Evolutionary conservation across 2,329 filamentous ascomycete genomes (phyloP).

Genomic region (Ceratocystiopsis sp.): DNA sequence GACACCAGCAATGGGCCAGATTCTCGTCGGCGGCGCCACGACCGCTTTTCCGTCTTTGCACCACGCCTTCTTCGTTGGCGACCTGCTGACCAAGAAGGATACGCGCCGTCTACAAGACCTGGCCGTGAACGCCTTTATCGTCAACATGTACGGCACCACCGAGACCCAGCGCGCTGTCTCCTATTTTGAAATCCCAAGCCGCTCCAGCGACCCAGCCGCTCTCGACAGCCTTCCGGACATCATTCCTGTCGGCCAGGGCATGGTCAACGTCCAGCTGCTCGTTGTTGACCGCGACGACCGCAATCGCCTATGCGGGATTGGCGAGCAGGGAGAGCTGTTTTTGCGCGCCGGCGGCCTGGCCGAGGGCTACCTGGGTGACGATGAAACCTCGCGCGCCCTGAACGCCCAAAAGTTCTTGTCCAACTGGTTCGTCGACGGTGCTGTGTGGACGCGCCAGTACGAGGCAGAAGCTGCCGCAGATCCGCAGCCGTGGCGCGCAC

Average conservation of each 20-base stretch:
- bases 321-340: slow-evolving; percentile 72
- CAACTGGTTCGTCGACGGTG: slow-evolving; percentile 73
- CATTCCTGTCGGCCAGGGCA: slow-evolving; percentile 71
- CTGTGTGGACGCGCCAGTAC: slow-evolving; percentile 30
- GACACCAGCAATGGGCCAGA: slow-evolving; percentile 93
- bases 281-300: slow-evolving; percentile 56
- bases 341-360: slow-evolving; percentile 70
- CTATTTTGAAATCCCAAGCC: slow-evolving; percentile 62
- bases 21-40: slow-evolving; percentile 69
- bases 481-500: slow-evolving; percentile 56
- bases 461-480: too few species aligned
- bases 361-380: slow-evolving; percentile 37
- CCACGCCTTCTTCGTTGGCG: slow-evolving; percentile 79
- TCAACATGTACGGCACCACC: slow-evolving; percentile 81
- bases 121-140: slow-evolving; percentile 56
- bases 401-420: slow-evolving; percentile 48
- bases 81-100: slow-evolving; percentile 72
- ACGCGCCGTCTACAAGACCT: slow-evolving; percentile 60
- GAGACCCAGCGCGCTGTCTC: slow-evolving; percentile 70
- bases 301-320: slow-evolving; percentile 56
- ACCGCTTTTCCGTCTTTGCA: slow-evolving; percentile 63
- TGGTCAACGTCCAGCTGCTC: slow-evolving; percentile 76
- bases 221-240: slow-evolving; percentile 41
- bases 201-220: slow-evolving; percentile 37
- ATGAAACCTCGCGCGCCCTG: slow-evolving; percentile 29